Conservation (phyloP, 2,329 filamentous ascomycete genomes). For the Botryotinia convoluta region DNA sequence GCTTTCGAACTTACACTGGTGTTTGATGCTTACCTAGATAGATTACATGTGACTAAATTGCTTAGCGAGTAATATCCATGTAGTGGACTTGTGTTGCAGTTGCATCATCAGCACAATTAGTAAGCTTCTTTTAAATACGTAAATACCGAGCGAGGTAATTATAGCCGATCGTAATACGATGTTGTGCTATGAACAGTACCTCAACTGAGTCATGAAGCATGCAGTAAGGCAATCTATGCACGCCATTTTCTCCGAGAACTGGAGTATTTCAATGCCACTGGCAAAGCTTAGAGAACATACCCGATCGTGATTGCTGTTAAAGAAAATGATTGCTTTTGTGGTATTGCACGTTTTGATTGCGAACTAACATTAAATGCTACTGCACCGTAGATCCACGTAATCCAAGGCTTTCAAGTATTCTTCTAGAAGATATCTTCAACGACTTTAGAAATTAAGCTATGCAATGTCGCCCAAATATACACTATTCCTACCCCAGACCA, state of each 20-base stretch:
- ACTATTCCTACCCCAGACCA: background rate
- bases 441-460: background rate
- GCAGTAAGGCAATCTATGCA: background rate
- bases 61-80: background rate
- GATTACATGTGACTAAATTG: background rate
- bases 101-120: background rate
- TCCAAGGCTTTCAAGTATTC: background rate
- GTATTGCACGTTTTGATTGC: background rate
- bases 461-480: background rate
- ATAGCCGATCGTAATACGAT: background rate
- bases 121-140: background rate
- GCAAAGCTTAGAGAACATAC: background rate
- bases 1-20: background rate
- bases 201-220: background rate
- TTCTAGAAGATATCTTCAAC: background rate
- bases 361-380: background rate
- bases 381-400: background rate
- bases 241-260: background rate
- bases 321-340: background rate
- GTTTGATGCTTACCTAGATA: background rate
- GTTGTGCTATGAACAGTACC: background rate
- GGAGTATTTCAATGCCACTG: background rate
- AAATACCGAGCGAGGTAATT: background rate
- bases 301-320: background rate
- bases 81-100: background rate